Percentiles rank a stretch among this genome's conserved stretches.
Evolutionary conservation across 2,329 filamentous ascomycete genomes (phyloP).

Genomic region (Alternaria triticina): DNA sequence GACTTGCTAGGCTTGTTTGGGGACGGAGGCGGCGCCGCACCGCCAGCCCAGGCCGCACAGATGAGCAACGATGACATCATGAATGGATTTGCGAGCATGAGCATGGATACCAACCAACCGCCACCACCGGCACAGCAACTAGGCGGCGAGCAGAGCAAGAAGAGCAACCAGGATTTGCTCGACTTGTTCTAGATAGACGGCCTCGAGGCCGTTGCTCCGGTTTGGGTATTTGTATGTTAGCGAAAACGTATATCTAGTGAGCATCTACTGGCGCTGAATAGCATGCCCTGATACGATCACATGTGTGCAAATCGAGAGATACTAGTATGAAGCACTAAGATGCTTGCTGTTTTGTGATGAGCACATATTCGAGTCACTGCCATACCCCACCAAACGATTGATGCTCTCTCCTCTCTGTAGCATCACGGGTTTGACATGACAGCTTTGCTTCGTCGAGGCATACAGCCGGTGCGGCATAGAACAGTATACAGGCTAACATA

Average conservation of each 20-base stretch:
- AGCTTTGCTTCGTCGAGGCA: not conserved
- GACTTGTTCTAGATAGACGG: constrained; percentile 57
- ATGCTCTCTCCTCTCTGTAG: not conserved
- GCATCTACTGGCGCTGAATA: not conserved
- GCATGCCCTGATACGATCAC: not conserved
- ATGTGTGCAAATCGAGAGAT: not conserved
- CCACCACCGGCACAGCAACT: constrained; percentile 69
- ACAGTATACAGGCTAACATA: not conserved
- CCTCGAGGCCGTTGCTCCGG: not conserved
- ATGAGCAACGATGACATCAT: constrained; percentile 64
- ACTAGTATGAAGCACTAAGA: not conserved
- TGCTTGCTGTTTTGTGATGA: not conserved
- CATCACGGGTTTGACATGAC: not conserved
- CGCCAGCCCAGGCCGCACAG: constrained; percentile 40
- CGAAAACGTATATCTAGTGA: not conserved
- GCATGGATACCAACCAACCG: constrained; percentile 71
- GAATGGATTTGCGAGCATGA: constrained; percentile 84
- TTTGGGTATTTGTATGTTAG: not conserved
- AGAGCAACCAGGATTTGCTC: constrained; percentile 63
- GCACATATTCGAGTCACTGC: not conserved
- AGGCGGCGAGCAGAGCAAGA: constrained; percentile 58
- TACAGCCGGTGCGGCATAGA: not conserved
- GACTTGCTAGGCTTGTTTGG: constrained; percentile 78
- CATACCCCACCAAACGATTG: not conserved
- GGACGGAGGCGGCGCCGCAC: constrained; percentile 44